A percentile compares a stretch with the other conserved stretches of the same genome.
phyloP scores from a whole-genome alignment of 768 basidiomycete species.

The Tulasnella sp. region DNA sequence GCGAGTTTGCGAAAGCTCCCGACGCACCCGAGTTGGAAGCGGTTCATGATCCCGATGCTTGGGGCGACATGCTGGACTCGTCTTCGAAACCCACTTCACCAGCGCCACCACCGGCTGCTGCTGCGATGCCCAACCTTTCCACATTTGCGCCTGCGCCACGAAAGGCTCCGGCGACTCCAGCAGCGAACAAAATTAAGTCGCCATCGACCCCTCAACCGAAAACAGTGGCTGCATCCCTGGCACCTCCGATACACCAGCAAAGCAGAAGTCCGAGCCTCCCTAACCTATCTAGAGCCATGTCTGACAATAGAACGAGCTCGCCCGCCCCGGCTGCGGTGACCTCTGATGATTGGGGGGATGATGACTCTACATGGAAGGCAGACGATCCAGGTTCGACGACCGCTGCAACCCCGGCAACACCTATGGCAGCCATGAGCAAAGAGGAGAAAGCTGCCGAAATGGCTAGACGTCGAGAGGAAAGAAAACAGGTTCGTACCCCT shows the following conservation, averaged over 20 bases:
- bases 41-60: constrained; percentile 8
- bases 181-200: background rate
- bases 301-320: background rate
- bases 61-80: constrained; percentile 16
- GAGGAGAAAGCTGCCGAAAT: constrained; percentile 94
- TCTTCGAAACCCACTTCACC: background rate
- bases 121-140: constrained; percentile 10
- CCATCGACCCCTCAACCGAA: background rate
- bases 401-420: constrained; percentile 20
- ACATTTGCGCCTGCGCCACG: background rate
- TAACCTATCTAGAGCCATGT: background rate
- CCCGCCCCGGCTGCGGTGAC: background rate
- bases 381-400: constrained; percentile 8
- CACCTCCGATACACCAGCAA: background rate
- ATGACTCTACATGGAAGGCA: constrained; percentile 18
- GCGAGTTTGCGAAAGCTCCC: constrained; percentile 58
- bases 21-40: constrained; percentile 1
- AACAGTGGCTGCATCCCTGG: background rate
- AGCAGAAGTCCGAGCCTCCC: background rate
- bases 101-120: background rate
- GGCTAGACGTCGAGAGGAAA: constrained; percentile 81
- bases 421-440: constrained; percentile 50
- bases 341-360: background rate
- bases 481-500: constrained; percentile 55
- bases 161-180: background rate